These are phyloP conservation scores for Pythium scleroteichum DNA, from an alignment of 352 stramenopile species.

Conservation along the genomic window DNA sequence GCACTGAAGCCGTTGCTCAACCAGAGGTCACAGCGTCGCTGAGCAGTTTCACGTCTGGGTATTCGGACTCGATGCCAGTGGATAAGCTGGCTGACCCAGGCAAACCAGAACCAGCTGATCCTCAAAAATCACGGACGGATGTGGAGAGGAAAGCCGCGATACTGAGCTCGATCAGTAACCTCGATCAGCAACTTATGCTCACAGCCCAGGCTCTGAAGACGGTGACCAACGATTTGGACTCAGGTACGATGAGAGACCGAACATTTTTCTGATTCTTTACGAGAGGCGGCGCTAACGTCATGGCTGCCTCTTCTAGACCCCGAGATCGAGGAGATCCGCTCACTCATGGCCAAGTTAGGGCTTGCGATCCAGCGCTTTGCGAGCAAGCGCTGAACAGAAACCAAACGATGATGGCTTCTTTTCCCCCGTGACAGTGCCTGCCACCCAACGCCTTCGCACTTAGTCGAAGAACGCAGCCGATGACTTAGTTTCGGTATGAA, in stretches of 20 bases:
- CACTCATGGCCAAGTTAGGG: constrained; percentile 36
- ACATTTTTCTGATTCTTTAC: not conserved
- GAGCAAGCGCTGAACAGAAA: constrained; percentile 7
- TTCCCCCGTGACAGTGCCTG: not conserved
- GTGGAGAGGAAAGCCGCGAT: constrained; percentile 7
- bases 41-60: constrained; percentile 35
- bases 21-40: constrained; percentile 17
- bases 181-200: constrained; percentile 31
- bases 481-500: constrained; percentile 16
- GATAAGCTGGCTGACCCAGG: not conserved
- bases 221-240: constrained; percentile 7
- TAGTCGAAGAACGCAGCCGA: not conserved
- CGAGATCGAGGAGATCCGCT: constrained; percentile 44
- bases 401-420: not conserved
- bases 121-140: too few relatives aligned
- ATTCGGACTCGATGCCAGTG: constrained; percentile 1
- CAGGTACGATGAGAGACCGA: constrained; percentile 9
- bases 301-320: constrained; percentile 13
- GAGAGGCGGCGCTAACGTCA: too few relatives aligned
- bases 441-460: constrained; percentile 16
- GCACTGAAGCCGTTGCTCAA: not conserved
- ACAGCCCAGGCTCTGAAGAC: constrained; percentile 26
- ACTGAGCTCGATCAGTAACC: constrained; percentile 33
- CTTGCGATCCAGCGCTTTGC: constrained; percentile 34
- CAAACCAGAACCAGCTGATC: not conserved